A percentile compares a stretch with the other conserved stretches of the same genome.
These are phyloP conservation scores for Jaltomata sinuosa DNA, from an alignment of 257 asterid species.

Conservation along the genomic window DNA sequence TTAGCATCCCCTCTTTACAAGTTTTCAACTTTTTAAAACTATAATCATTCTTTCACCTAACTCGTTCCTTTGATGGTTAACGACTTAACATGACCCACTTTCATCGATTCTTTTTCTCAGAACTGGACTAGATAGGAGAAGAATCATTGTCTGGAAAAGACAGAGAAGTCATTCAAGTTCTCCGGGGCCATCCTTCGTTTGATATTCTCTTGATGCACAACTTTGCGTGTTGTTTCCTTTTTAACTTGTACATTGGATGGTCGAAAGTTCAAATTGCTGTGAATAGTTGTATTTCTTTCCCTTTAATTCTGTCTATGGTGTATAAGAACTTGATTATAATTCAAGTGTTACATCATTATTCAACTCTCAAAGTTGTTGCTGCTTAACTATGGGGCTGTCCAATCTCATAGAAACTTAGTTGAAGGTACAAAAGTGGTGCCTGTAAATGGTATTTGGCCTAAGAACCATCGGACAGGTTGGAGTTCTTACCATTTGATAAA, in stretches of 20 bases:
- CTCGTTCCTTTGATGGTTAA: not conserved
- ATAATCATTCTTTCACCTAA: not conserved
- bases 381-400: not conserved
- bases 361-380: not conserved
- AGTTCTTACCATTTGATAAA: not conserved
- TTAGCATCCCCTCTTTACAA: not conserved
- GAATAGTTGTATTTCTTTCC: not conserved
- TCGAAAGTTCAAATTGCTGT: slow-evolving; percentile 1
- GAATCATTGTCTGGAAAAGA: slow-evolving; percentile 85
- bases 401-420: not conserved
- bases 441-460: not conserved
- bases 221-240: not conserved
- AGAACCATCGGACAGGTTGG: not conserved
- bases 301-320: not conserved
- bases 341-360: not conserved
- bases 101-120: slow-evolving; percentile 18
- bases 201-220: slow-evolving; percentile 39
- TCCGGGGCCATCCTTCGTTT: slow-evolving; percentile 80
- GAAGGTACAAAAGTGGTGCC: not conserved
- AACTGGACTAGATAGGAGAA: slow-evolving; percentile 83
- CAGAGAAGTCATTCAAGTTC: slow-evolving; percentile 89
- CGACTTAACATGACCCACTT: not conserved
- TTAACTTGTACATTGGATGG: not conserved
- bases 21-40: not conserved
- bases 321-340: not conserved